These are phyloP conservation scores for Lactarius hatsudake DNA, from an alignment of 768 basidiomycete species.

Conservation along the genomic window DNA sequence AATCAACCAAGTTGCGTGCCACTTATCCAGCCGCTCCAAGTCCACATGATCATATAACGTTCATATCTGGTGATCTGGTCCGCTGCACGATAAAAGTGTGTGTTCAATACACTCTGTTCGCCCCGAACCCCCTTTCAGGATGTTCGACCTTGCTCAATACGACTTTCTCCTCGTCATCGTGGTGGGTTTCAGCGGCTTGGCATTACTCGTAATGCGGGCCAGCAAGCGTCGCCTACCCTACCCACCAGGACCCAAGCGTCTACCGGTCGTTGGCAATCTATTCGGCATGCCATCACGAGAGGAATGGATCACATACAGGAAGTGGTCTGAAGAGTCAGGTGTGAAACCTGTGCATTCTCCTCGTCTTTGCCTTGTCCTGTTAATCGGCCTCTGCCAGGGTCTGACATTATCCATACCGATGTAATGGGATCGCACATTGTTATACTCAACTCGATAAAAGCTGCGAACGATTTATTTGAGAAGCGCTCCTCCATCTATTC, in stretches of 20 bases:
- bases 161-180: background rate
- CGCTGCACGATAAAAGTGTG: background rate
- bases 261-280: background rate
- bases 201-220: background rate
- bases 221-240: background rate
- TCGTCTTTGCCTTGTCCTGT: background rate
- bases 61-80: background rate
- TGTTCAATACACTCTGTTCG: background rate
- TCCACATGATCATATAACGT: no score
- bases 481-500: conserved; percentile 4
- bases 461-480: background rate
- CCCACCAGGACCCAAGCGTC: background rate
- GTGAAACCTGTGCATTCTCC: background rate
- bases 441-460: background rate
- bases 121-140: background rate
- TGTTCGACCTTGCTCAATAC: background rate
- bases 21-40: no score
- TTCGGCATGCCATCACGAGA: background rate
- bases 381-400: background rate
- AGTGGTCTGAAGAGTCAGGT: background rate
- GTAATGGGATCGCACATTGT: background rate
- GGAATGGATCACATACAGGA: background rate
- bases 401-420: background rate
- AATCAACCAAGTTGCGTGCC: no score
- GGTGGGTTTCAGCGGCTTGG: background rate